Conservation (phyloP, 768 basidiomycete species). For the Phlebiopsis flavidoalba region DNA sequence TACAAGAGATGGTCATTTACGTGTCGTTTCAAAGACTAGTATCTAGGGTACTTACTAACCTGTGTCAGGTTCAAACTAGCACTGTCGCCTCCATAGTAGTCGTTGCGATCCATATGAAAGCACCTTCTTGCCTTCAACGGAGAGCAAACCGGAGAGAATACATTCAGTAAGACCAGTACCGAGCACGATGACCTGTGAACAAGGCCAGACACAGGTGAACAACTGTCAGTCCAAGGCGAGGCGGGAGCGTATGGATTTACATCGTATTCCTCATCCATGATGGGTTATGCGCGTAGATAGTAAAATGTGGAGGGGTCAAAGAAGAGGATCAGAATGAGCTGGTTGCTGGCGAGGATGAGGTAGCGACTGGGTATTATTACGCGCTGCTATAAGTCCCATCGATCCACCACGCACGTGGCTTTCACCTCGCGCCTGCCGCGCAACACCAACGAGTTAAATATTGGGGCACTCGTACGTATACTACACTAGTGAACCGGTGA, state of each 20-base stretch:
- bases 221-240: background rate
- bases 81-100: slow-evolving; percentile 98
- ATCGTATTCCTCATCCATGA: slow-evolving; percentile 99
- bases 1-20: slow-evolving; percentile 26
- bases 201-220: slow-evolving; percentile 6
- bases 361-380: slow-evolving; percentile 5
- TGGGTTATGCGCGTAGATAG: slow-evolving; percentile 19
- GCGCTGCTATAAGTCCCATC: slow-evolving; percentile 13
- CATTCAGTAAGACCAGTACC: slow-evolving; percentile 98
- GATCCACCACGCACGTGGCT: slow-evolving; percentile 15
- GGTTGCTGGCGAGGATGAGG: slow-evolving; percentile 10
- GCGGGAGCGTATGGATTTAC: slow-evolving; percentile 34
- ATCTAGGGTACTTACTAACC: slow-evolving; percentile 43
- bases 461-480: too few relatives aligned
- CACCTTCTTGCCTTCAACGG: slow-evolving; percentile 99
- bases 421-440: slow-evolving; percentile 1
- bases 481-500: background rate
- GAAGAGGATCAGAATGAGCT: slow-evolving; percentile 1
- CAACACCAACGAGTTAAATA: background rate
- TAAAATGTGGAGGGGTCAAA: slow-evolving; percentile 5
- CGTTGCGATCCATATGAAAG: slow-evolving; percentile 98
- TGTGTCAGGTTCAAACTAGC: slow-evolving; percentile 97
- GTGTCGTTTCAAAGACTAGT: background rate
- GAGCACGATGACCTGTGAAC: slow-evolving; percentile 73
- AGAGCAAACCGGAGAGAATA: slow-evolving; percentile 94